phyloP scores from a whole-genome alignment of 176 grass and related monocot species.

The Hyparrhenia diplandra region DNA sequence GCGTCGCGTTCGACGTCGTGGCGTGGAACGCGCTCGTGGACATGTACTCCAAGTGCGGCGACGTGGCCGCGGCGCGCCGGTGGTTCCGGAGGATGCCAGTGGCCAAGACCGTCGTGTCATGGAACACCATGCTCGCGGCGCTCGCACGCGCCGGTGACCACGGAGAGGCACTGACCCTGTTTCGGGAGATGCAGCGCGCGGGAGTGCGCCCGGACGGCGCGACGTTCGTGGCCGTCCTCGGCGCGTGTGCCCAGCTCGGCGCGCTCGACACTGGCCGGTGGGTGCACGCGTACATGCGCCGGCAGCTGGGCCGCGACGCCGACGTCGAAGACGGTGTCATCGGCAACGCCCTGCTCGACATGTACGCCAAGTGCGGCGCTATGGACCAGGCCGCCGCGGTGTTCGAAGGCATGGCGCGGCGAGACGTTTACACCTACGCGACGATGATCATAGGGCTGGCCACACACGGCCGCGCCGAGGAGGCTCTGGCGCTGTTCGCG shows the following conservation, averaged over 20 bases:
- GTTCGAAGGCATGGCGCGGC: conserved; percentile 39
- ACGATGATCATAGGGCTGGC: conserved; percentile 59
- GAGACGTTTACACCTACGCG: conserved; percentile 68
- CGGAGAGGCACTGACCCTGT: conserved; percentile 27
- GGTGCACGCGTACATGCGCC: conserved; percentile 46
- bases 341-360: conserved; percentile 66
- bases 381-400: conserved; percentile 49
- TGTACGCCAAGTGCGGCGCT: conserved; percentile 82
- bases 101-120: conserved; percentile 48
- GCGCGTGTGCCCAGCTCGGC: conserved; percentile 52
- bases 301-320: background rate
- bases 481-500: conserved; percentile 46
- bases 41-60: conserved; percentile 77
- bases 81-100: conserved; percentile 36
- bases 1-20: conserved; percentile 44
- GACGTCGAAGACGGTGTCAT: background rate
- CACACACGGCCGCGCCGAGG: conserved; percentile 44
- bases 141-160: conserved; percentile 4
- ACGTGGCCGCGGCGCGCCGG: conserved; percentile 37
- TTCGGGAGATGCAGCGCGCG: conserved; percentile 44
- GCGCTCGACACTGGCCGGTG: conserved; percentile 61
- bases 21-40: conserved; percentile 67
- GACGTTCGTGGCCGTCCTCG: conserved; percentile 47
- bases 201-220: conserved; percentile 30
- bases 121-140: conserved; percentile 76